Conservation (phyloP, 1,284 basidiomycete species). For the Ceratobasidium sp. region DNA sequence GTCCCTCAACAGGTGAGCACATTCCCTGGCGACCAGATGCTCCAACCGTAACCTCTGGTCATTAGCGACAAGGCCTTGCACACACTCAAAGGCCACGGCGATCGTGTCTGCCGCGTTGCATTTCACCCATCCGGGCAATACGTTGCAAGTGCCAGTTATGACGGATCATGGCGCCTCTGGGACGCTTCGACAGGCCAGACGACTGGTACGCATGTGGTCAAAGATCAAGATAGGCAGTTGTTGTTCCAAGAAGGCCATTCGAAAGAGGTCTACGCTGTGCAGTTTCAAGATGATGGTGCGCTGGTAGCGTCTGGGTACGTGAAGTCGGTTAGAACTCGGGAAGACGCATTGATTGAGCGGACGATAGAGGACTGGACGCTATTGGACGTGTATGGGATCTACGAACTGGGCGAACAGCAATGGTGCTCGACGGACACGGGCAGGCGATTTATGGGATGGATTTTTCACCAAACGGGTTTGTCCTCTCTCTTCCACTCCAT, state of each 20-base stretch:
- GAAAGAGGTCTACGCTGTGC: conserved; percentile 94
- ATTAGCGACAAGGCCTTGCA: conserved; percentile 80
- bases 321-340: background rate
- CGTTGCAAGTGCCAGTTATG: conserved; percentile 94
- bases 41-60: background rate
- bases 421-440: conserved; percentile 98
- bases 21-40: background rate
- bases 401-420: conserved; percentile 93
- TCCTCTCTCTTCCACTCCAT: conserved; percentile 28
- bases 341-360: conserved; percentile 30
- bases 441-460: conserved; percentile 91
- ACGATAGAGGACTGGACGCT: conserved; percentile 87
- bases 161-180: conserved; percentile 99
- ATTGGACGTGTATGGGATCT: conserved; percentile 98
- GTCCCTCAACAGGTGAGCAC: conserved; percentile 80
- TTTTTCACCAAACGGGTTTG: conserved; percentile 95
- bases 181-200: conserved; percentile 71
- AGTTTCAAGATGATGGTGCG: conserved; percentile 96
- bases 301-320: conserved; percentile 90
- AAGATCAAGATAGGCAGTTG: conserved; percentile 63
- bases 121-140: conserved; percentile 97
- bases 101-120: conserved; percentile 90
- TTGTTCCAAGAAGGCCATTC: conserved; percentile 96
- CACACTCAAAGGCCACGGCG: conserved; percentile 87
- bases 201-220: conserved; percentile 56